Evolutionary conservation across 208 protist species (phyloP).

Genomic region (Phytomonas serpens): DNA sequence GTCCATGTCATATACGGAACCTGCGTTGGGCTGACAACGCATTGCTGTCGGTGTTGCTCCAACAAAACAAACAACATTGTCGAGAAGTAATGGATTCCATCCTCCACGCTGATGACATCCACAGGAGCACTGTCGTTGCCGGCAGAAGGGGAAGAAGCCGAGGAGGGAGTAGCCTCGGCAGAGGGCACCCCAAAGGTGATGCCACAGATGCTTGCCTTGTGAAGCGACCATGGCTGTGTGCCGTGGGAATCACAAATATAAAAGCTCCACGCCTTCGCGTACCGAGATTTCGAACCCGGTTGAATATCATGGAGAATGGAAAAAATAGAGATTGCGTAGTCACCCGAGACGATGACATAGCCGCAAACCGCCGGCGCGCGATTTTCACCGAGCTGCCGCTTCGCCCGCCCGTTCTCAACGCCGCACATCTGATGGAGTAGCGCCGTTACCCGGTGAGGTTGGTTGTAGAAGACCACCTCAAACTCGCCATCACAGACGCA

Average conservation of each 20-base stretch:
- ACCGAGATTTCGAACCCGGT: constrained; percentile 14
- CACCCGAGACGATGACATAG: constrained; percentile 84
- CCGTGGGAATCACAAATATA: constrained; percentile 86
- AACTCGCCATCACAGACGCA: constrained; percentile 63
- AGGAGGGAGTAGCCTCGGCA: background rate
- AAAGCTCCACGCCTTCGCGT: constrained; percentile 61
- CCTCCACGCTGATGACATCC: constrained; percentile 24
- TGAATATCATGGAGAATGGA: constrained; percentile 43
- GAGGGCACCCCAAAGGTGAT: constrained; percentile 17
- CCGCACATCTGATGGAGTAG: constrained; percentile 53
- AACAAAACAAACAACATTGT: constrained; percentile 74
- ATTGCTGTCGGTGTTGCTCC: constrained; percentile 55
- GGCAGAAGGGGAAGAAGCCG: background rate
- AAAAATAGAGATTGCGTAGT: constrained; percentile 85
- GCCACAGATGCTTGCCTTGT: constrained; percentile 64
- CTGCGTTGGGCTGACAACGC: constrained; percentile 13
- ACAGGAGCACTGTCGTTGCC: background rate
- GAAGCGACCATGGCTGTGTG: constrained; percentile 76
- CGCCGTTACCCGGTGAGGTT: constrained; percentile 29
- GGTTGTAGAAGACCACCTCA: constrained; percentile 80
- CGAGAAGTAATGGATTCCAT: constrained; percentile 75
- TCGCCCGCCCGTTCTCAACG: constrained; percentile 13
- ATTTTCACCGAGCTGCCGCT: constrained; percentile 4
- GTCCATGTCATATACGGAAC: constrained; percentile 89
- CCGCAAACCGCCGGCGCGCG: constrained; percentile 40